phyloP scores from a whole-genome alignment of 225 moss, liverwort and hornwort species.

The Takakia lepidozioides region DNA sequence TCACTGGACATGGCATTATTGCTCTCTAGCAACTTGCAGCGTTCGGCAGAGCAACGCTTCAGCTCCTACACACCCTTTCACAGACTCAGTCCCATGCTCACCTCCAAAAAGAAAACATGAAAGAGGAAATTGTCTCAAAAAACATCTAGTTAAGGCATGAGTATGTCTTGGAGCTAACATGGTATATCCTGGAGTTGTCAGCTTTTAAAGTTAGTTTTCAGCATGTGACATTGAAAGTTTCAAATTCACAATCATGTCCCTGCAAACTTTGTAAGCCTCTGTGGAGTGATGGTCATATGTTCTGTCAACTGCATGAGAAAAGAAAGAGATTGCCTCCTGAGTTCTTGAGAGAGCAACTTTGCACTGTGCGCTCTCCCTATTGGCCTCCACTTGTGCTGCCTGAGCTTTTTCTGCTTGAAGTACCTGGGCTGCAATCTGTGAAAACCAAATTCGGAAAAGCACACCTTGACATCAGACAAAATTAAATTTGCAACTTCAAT shows the following conservation, averaged over 20 bases:
- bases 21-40: slow-evolving; percentile 37
- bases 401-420: slow-evolving; percentile 40
- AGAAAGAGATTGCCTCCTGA: slow-evolving; percentile 31
- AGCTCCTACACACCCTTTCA: slow-evolving; percentile 37
- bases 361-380: slow-evolving; percentile 31
- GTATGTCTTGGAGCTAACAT: too few relatives aligned
- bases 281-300: too few relatives aligned
- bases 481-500: too few relatives aligned
- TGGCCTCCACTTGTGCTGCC: slow-evolving; percentile 21
- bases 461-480: too few relatives aligned
- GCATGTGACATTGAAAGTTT: background rate
- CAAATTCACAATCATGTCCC: too few relatives aligned
- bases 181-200: too few relatives aligned
- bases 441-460: too few relatives aligned
- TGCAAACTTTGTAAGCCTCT: too few relatives aligned
- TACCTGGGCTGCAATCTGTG: slow-evolving; percentile 30
- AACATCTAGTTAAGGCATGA: too few relatives aligned
- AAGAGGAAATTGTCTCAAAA: too few relatives aligned
- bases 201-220: too few relatives aligned
- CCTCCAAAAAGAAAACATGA: too few relatives aligned
- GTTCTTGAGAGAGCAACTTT: slow-evolving; percentile 23
- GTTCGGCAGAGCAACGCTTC: slow-evolving; percentile 29
- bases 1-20: slow-evolving; percentile 48
- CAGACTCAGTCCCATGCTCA: background rate
- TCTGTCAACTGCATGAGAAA: background rate